Evolutionary conservation across 1,284 basidiomycete species (phyloP).

Genomic region (Cutaneotrichosporon dermatis): DNA sequence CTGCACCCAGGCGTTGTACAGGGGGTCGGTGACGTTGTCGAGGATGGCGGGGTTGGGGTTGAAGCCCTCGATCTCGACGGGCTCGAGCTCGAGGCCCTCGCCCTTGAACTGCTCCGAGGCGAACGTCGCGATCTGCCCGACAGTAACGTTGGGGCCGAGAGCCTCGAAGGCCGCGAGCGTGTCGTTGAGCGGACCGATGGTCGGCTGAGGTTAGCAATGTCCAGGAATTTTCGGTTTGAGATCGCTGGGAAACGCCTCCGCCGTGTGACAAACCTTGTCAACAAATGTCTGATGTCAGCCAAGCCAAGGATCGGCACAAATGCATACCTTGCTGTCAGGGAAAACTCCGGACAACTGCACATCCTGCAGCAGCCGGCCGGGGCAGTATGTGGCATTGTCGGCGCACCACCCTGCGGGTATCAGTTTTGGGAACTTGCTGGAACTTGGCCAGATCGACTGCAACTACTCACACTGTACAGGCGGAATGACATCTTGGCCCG

Average conservation of each 20-base stretch:
- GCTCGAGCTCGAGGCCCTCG: conserved; percentile 77
- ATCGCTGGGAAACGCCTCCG: neutral
- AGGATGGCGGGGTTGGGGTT: conserved; percentile 62
- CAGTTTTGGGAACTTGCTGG: neutral
- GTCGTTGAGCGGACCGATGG: conserved; percentile 59
- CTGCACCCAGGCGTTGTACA: conserved; percentile 67
- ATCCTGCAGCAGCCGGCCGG: conserved; percentile 73
- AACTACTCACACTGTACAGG: conserved; percentile 55
- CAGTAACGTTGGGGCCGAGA: conserved; percentile 57
- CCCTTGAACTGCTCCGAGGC: conserved; percentile 72
- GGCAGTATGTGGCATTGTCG: conserved; percentile 70
- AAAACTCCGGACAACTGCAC: conserved; percentile 74
- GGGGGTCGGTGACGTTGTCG: conserved; percentile 63
- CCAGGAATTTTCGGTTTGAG: neutral
- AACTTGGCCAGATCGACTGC: no score
- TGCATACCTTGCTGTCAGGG: conserved; percentile 69
- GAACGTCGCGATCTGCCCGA: conserved; percentile 57
- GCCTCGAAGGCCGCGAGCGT: conserved; percentile 66
- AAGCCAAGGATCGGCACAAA: no score
- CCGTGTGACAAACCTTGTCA: conserved; percentile 55
- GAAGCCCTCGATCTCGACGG: conserved; percentile 62
- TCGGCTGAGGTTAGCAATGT: conserved; percentile 55
- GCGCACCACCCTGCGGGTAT: conserved; percentile 27
- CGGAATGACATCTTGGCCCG: conserved; percentile 65
- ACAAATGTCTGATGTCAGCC: conserved; percentile 56